Evolutionary conservation across 192 early-diverging fungal genomes (phyloP), one percentile per base, ranked within the genome.

Genomic region (Podochytrium sp.): DNA sequence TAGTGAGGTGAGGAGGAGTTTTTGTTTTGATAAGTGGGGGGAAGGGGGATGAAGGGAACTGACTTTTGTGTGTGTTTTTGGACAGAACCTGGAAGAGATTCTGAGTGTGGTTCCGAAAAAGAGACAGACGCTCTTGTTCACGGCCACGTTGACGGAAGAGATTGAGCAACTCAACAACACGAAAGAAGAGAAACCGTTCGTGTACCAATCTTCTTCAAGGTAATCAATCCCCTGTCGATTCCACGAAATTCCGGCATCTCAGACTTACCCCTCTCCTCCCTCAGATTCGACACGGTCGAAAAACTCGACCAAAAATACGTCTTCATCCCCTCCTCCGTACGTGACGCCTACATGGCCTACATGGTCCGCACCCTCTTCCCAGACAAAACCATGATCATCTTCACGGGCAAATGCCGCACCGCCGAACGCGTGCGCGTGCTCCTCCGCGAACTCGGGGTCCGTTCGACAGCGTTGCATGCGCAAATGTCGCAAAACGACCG

Each of bases 41-140:
- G n/a, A n/a, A n/a, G n/a, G n/a, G n/a, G n/a, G n/a, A n/a, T n/a
- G n/a, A n/a, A n/a, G n/a, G n/a, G n/a, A n/a, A n/a, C n/a, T n/a
- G n/a, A n/a, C n/a, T n/a, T n/a, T n/a, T n/a, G n/a, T n/a, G n/a
- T 20, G 7, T 47, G 7, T 20, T 2, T 99, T 99, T 86, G 87
- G 90, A 6, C 76, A 89, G 12, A 93, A 98, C 56, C 83, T 98
- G 43, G 90, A 79, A 7, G 79, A 85, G 0, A 95, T 99, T 66
- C 83, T 99, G 57, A 82, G 86, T 29, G 75, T 77, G 2, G 64
- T 99, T 12, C 96, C 98, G 2, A 81, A 86, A 53, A 87, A 91
- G 56, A 87, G 98, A 0, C 96, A 99, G 72, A 98, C 97, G 0
- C 79, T 99, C 27, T 73, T 99, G 62, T 99, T 98, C 77, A 95